phyloP scores from a whole-genome alignment of 1,139 yeast species.

The Blastobotrys indianensis region DNA sequence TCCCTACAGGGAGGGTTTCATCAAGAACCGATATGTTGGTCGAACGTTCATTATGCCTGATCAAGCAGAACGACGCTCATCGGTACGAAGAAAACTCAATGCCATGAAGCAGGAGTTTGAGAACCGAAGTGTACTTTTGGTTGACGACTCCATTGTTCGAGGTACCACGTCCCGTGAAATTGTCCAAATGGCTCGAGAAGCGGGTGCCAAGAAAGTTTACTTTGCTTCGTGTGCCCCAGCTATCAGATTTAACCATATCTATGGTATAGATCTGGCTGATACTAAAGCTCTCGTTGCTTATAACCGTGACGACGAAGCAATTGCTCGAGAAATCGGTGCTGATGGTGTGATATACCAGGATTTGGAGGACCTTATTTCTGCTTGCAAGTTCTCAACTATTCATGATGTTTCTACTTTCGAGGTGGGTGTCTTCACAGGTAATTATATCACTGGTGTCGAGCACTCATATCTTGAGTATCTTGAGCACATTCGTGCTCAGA shows the following conservation, averaged over 20 bases:
- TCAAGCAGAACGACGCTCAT: slow-evolving; percentile 88
- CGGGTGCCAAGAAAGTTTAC: slow-evolving; percentile 89
- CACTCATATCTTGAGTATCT: slow-evolving; percentile 74
- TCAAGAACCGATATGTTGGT: slow-evolving; percentile 93
- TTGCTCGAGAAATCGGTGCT: slow-evolving; percentile 79
- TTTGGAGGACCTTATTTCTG: slow-evolving; percentile 70
- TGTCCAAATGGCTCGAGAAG: slow-evolving; percentile 95
- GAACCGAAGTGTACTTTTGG: slow-evolving; percentile 80
- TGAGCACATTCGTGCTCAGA: slow-evolving; percentile 76
- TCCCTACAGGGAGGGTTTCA: slow-evolving; percentile 95
- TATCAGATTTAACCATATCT: slow-evolving; percentile 88
- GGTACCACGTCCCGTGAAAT: slow-evolving; percentile 97
- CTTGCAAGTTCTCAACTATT: slow-evolving; percentile 45
- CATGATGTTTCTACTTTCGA: slow-evolving; percentile 56
- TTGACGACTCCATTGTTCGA: slow-evolving; percentile 94
- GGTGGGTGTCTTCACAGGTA: slow-evolving; percentile 96
- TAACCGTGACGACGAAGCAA: slow-evolving; percentile 64
- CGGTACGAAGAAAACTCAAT: slow-evolving; percentile 89
- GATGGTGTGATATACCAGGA: slow-evolving; percentile 88
- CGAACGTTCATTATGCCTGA: slow-evolving; percentile 98
- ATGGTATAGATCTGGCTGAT: slow-evolving; percentile 96
- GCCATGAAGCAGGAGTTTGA: slow-evolving; percentile 93
- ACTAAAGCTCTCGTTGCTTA: slow-evolving; percentile 91
- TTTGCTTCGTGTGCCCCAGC: slow-evolving; percentile 98
- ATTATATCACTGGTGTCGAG: slow-evolving; percentile 88